Evolutionary conservation across 2,329 filamentous ascomycete genomes (phyloP).

Genomic region (Ophiocordyceps camponoti-leonardi): DNA sequence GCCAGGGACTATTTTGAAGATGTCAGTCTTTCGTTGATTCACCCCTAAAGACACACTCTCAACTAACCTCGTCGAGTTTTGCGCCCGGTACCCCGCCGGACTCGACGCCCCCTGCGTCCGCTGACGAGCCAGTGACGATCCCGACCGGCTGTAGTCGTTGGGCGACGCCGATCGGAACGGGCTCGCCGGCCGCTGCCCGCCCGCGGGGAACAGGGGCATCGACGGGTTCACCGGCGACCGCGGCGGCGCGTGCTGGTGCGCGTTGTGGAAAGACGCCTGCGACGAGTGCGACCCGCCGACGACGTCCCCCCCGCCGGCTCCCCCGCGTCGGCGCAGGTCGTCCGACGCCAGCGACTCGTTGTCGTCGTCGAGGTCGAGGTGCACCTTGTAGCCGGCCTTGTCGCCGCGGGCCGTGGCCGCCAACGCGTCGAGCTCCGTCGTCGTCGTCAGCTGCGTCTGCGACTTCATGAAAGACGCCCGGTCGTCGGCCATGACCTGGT

Average conservation of each 20-base stretch:
- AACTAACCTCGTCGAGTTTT: slow-evolving; percentile 22
- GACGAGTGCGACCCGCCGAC: slow-evolving; percentile 2
- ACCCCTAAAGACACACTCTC: too few species aligned
- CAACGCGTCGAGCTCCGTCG: slow-evolving; percentile 78
- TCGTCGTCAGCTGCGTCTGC: slow-evolving; percentile 57
- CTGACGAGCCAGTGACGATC: slow-evolving; percentile 9
- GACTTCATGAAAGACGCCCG: slow-evolving; percentile 97
- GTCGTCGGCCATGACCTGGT: slow-evolving; percentile 93
- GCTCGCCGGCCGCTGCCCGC: slow-evolving; percentile 16
- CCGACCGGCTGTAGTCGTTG: slow-evolving; percentile 12
- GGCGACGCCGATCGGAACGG: slow-evolving; percentile 18
- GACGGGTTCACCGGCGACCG: slow-evolving; percentile 22
- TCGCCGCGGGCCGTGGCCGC: slow-evolving; percentile 81
- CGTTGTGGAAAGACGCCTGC: slow-evolving; percentile 13
- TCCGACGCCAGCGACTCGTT: slow-evolving; percentile 22
- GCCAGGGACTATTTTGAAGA: slow-evolving; percentile 22
- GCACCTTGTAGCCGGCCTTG: slow-evolving; percentile 32
- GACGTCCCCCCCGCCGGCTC: too few species aligned
- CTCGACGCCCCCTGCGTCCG: slow-evolving; percentile 15
- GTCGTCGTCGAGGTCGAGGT: slow-evolving; percentile 23
- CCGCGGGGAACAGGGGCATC: slow-evolving; percentile 24
- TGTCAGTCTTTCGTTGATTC: too few species aligned
- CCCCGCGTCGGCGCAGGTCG: slow-evolving; percentile 18
- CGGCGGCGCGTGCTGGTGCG: neutral
- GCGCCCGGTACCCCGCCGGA: slow-evolving; percentile 16